phyloP scores from a whole-genome alignment of 768 basidiomycete species.

The Wakefieldia striispora region DNA sequence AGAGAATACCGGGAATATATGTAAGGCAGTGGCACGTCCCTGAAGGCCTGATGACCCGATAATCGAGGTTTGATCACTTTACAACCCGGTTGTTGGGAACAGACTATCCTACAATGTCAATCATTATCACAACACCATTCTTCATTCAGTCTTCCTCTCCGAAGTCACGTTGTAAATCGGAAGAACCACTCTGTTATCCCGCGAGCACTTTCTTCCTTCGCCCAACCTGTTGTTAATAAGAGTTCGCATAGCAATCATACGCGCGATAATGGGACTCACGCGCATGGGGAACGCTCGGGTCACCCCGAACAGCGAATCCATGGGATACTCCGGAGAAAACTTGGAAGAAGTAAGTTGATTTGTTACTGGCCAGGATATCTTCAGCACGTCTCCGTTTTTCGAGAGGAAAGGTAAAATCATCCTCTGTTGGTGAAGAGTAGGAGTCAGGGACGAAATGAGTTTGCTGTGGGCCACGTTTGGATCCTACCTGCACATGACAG shows the following conservation, averaged over 20 bases:
- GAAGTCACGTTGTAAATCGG: conserved; percentile 33
- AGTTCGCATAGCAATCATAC: not conserved
- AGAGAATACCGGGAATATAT: not conserved
- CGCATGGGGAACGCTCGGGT: conserved; percentile 12
- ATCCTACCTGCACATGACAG: conserved; percentile 26
- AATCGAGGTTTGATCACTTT: not conserved
- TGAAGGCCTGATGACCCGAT: not conserved
- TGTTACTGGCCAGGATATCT: conserved; percentile 47
- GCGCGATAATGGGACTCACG: conserved; percentile 11
- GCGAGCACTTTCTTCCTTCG: conserved; percentile 55
- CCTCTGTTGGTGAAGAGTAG: conserved; percentile 33
- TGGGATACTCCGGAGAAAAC: conserved; percentile 46
- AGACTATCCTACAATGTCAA: conserved; percentile 1
- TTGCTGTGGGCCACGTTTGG: not conserved
- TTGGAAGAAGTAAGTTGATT: conserved; percentile 53
- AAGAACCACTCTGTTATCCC: conserved; percentile 50
- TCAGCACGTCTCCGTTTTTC: conserved; percentile 54
- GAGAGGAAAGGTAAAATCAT: conserved; percentile 49
- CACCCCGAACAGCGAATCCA: conserved; percentile 28
- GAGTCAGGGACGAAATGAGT: not conserved
- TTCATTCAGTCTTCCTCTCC: not conserved
- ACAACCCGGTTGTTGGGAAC: not conserved
- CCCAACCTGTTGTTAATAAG: conserved; percentile 42
- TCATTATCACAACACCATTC: not conserved
- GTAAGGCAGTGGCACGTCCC: not conserved